Base-by-base conservation (phyloP, 1,139 yeast genomes). In the Yamadazyma conglobata region DNA sequence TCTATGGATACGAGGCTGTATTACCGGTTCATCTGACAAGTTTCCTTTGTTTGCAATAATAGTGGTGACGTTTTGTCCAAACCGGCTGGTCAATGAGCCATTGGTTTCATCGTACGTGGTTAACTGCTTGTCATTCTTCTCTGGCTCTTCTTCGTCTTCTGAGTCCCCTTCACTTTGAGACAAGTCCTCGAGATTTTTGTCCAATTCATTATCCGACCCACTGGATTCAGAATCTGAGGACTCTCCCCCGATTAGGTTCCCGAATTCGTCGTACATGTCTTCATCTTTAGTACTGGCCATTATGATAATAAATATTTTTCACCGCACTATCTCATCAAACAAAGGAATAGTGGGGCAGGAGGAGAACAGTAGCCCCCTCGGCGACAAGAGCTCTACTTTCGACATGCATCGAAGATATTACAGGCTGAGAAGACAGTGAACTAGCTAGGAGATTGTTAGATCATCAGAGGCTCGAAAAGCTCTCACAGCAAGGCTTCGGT, bases 211-310 rank as follows among this genome's bases (percentile, higher is more conserved):
- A 5, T 19, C 27, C 5, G 27, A 12, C 36, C 11, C 46, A n/a
- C 31, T n/a, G n/a, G n/a, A n/a, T n/a, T n/a, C n/a, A n/a, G n/a
- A n/a, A n/a, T n/a, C n/a, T n/a, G n/a, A n/a, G n/a, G n/a, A n/a
- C n/a, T n/a, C 77, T 4, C 84, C 88, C 18, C 83, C 88, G 19
- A 87, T 68, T 27, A 71, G 70, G 51, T 85, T 84, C 24, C 95
- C 95, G 54, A 85, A 77, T 73, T 87, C 96, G 56, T 86, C 95
- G 54, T 81, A 84, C 14, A 8, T 19, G 5, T 27, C 30, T 10
- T 27, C 30, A 19, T 22, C 30, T n/a, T n/a, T n/a, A n/a, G n/a
- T n/a, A n/a, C n/a, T n/a, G n/a, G n/a, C n/a, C n/a, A n/a, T n/a
- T n/a, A n/a, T n/a, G n/a, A n/a, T n/a, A n/a, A n/a, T n/a, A n/a